Evolutionary conservation across 805 yeast genomes (phyloP), one percentile per base, ranked within the genome.

Genomic region (Nakazawaea molendinolei): DNA sequence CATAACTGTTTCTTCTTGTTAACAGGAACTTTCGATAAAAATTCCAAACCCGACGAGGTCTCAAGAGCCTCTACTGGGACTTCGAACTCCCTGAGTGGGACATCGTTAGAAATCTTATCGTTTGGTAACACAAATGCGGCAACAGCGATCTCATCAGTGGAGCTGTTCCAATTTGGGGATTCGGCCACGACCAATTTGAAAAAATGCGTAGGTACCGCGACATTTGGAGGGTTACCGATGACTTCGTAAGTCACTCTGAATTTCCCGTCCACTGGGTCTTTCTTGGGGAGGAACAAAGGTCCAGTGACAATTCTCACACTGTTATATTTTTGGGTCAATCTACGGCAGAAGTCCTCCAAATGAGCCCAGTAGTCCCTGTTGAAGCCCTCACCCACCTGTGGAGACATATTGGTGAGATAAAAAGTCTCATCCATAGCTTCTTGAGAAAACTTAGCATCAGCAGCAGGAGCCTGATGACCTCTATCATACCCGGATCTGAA

Each of bases 301-400:
- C 98, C 98, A 1, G 97, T 92, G 52, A 92, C 80, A 24, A 92
- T 69, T 45, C 97, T 68, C 9, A 92, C 95, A 32, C 77, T 70
- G 33, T 71, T 72, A 56, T 84, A 92, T 35, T 67, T 65, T n/a
- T 61, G 50, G 5, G 95, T 83, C 44, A 90, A 68, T 38, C 85
- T 69, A 44, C 98, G 70, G 31, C 80, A 76, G 54, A 92, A 92
- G 50, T 84, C 83, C 58, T 92, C 98, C 41, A 92, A 76, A 56
- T 87, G 95, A 0, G 97, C 95, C 98, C 98, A 92, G 56, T 92
- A 83, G 55, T 92, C 97, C 49, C 98, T 71, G 61, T 92, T 92
- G 65, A 92, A 92, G 0, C 98, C 98, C 5, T 82, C 95, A 3
- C 98, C 98, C 3, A 92, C 95, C 57, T 92, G 98, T 1, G 98